Evolutionary conservation across 1,139 yeast genomes (phyloP).

Genomic region (Geotrichum candidum): DNA sequence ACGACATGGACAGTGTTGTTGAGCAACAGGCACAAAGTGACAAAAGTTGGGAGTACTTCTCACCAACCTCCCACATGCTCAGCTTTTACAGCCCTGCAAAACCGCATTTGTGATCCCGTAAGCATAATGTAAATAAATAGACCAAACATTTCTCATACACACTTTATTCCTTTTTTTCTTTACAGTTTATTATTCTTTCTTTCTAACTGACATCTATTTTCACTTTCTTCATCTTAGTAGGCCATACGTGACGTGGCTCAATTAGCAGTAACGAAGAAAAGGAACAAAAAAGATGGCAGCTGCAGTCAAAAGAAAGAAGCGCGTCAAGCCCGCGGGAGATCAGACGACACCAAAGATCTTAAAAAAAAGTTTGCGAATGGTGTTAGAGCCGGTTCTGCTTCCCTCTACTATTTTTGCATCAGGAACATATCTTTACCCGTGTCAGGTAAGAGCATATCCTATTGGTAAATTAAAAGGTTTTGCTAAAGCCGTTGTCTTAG

Average conservation of each 20-base stretch:
- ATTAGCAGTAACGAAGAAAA: neutral
- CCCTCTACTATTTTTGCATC: slow-evolving; percentile 29
- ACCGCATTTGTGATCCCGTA: neutral
- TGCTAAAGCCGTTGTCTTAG: slow-evolving; percentile 24
- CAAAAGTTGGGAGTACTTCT: neutral
- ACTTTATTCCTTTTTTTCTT: neutral
- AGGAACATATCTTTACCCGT: slow-evolving; percentile 29
- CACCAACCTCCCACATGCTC: neutral
- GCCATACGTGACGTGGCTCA: neutral
- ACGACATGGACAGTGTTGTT: neutral
- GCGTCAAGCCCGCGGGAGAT: neutral
- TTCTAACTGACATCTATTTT: neutral
- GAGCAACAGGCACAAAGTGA: neutral
- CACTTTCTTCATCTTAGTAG: neutral
- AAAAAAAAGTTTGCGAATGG: slow-evolving; percentile 7
- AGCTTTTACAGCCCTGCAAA: neutral
- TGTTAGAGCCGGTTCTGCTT: slow-evolving; percentile 22
- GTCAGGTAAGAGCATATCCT: slow-evolving; percentile 18
- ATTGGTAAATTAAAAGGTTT: neutral
- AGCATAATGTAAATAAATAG: neutral
- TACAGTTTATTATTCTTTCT: neutral
- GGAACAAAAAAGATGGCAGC: neutral
- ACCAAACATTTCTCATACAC: neutral
- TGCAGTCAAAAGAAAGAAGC: neutral
- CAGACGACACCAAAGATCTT: slow-evolving; percentile 5